phyloP scores from a whole-genome alignment of 2,329 filamentous ascomycete genomes.

The Calycina herbarum region DNA sequence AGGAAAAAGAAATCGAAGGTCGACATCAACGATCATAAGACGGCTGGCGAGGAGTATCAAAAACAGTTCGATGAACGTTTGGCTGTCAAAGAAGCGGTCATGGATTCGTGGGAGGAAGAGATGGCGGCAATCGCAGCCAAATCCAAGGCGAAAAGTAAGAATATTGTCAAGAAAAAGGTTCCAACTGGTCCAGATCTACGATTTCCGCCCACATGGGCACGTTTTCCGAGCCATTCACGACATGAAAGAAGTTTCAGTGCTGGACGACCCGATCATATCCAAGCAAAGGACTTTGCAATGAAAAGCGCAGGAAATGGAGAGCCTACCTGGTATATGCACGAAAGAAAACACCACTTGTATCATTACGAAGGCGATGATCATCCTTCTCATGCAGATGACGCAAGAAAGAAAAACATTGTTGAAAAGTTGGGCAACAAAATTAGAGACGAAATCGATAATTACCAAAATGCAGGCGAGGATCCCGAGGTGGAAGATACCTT shows the following conservation, averaged over 20 bases:
- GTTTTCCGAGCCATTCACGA: conserved; percentile 32
- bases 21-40: conserved; percentile 13
- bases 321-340: conserved; percentile 24
- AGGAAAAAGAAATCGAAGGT: conserved; percentile 22
- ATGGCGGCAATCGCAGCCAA: conserved; percentile 27
- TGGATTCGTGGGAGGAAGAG: conserved; percentile 32
- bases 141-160: conserved; percentile 29
- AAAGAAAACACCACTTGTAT: conserved; percentile 19
- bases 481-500: conserved; percentile 16
- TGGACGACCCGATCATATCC: conserved; percentile 21
- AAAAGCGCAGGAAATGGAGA: conserved; percentile 23
- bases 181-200: conserved; percentile 24
- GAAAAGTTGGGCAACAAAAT: conserved; percentile 19
- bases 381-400: conserved; percentile 19
- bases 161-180: conserved; percentile 26
- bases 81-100: conserved; percentile 26
- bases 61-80: conserved; percentile 23
- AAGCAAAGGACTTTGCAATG: conserved; percentile 30
- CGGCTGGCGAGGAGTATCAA: conserved; percentile 24
- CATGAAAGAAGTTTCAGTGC: conserved; percentile 27
- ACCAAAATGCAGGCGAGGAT: conserved; percentile 21
- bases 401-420: conserved; percentile 17
- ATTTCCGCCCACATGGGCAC: conserved; percentile 34
- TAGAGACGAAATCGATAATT: conserved; percentile 20
- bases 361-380: conserved; percentile 28